A percentile compares a stretch with the other conserved stretches of the same genome.
These are phyloP conservation scores for Backusella circina DNA, from an alignment of 192 early-diverging fungal species.

Conservation along the genomic window DNA sequence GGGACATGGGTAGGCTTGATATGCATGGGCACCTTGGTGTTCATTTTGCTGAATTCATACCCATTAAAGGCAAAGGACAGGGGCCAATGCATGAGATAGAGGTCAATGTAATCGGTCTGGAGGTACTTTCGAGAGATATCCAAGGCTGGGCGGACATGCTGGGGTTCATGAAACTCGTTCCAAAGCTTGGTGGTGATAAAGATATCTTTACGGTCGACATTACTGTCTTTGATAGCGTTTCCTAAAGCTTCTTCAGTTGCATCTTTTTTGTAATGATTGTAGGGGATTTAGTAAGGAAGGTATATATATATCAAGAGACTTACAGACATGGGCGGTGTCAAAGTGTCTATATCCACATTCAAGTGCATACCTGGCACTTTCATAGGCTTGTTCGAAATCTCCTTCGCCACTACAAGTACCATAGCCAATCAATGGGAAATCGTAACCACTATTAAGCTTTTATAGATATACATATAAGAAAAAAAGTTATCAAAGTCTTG, in stretches of 20 bases:
- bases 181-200: constrained; percentile 77
- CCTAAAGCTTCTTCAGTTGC: constrained; percentile 78
- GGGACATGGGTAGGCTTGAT: constrained; percentile 5
- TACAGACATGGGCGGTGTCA: constrained; percentile 37
- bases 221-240: constrained; percentile 52
- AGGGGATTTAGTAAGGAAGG: too few relatives aligned
- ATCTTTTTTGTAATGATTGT: constrained; percentile 23
- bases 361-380: constrained; percentile 18
- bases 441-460: constrained; percentile 26
- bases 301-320: neutral
- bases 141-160: constrained; percentile 58
- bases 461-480: too few relatives aligned
- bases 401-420: constrained; percentile 13
- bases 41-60: neutral
- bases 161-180: constrained; percentile 58
- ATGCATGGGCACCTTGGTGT: neutral
- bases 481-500: too few relatives aligned
- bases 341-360: constrained; percentile 65
- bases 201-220: constrained; percentile 60
- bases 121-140: constrained; percentile 65
- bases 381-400: constrained; percentile 14
- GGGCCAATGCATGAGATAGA: constrained; percentile 87
- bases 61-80: constrained; percentile 41
- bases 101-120: constrained; percentile 70
- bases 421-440: constrained; percentile 18